Evolutionary conservation across 1,284 basidiomycete species (phyloP).

Genomic region (Leccinum fallax): DNA sequence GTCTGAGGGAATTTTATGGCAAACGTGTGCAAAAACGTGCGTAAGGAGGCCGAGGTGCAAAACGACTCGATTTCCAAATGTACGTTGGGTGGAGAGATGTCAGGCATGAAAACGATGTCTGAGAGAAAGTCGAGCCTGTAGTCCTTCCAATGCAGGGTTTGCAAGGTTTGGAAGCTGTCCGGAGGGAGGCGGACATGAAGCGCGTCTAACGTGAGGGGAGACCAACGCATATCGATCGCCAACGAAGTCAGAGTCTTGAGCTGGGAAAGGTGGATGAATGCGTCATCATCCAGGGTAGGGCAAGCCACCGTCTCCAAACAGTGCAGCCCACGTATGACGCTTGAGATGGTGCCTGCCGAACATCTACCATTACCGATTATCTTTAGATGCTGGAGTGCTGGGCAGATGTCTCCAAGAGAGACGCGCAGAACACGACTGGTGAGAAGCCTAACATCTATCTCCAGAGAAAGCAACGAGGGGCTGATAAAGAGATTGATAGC

Average conservation of each 20-base stretch:
- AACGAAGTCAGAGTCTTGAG: constrained; percentile 23
- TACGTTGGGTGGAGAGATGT: constrained; percentile 14
- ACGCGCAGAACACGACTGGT: constrained; percentile 7
- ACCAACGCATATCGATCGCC: constrained; percentile 28
- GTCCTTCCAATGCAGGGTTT: constrained; percentile 28
- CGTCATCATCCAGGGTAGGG: constrained; percentile 26
- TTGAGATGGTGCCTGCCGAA: constrained; percentile 17
- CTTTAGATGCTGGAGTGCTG: constrained; percentile 22
- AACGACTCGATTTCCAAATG: constrained; percentile 25
- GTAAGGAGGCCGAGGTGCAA: constrained; percentile 23
- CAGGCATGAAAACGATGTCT: constrained; percentile 25
- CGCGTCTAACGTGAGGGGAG: constrained; percentile 13
- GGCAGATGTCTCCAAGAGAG: constrained; percentile 21
- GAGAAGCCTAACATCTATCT: constrained; percentile 26
- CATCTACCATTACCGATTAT: constrained; percentile 26
- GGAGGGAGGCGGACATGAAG: constrained; percentile 15
- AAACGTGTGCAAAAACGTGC: constrained; percentile 18
- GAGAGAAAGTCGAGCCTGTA: constrained; percentile 17
- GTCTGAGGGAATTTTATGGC: constrained; percentile 17
- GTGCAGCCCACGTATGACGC: constrained; percentile 16
- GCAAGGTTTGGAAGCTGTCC: constrained; percentile 15
- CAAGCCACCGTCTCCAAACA: constrained; percentile 18
- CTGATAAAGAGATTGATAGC: constrained; percentile 27
- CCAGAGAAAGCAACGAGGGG: constrained; percentile 24
- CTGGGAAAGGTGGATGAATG: constrained; percentile 25